Evolutionary conservation across 2,329 filamentous ascomycete species (phyloP), one percentile per base, ranked within the genome.

Genomic region (Juglanconis oblonga): DNA sequence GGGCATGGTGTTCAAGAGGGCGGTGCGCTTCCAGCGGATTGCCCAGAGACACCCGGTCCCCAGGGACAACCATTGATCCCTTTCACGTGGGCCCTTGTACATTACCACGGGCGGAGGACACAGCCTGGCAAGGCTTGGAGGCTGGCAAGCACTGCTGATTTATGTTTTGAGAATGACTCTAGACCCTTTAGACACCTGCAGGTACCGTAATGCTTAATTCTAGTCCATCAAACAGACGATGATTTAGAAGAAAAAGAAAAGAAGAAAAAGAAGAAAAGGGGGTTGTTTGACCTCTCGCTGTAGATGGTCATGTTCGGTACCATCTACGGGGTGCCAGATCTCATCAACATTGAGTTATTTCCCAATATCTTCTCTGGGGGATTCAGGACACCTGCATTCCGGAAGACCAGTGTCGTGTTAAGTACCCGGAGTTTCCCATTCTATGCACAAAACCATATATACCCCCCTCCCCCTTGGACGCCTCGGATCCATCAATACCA

Each of bases 1-100:
- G 49, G 79, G 79, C 1, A 80, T 81, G 77, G 76, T 81, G 1
- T 64, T 81, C 45, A 72, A 74, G 38, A 70, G 74, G 17, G 77
- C 79, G 31, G 71, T 77, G 49, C 76, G 76, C 67, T 81, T 76
- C 61, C 78, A 80, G 66, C 72, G 76, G 36, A 66, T 81, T 24
- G 78, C 77, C n/a, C 77, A 79, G 67, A 68, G 62, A 8, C 70
- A 71, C 48, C 71, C 73, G n/a, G 68, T 69, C 8, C 77, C 74
- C 5, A 70, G 76, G 48, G 75, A 81, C 64, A 80, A 80, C 59
- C 78, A 80, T 64, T 79, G 63, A 63, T 47, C 4, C 44, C 38
- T 13, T 42, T 14, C 38, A 13, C 38, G 38, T 42, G 4, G 38
- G 14, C 38, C 36, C 36, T 38, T 11, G 10, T 14, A 42, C 38